Base-by-base conservation (phyloP, 345 rosid species). In the Eucalyptus polyanthemos region DNA sequence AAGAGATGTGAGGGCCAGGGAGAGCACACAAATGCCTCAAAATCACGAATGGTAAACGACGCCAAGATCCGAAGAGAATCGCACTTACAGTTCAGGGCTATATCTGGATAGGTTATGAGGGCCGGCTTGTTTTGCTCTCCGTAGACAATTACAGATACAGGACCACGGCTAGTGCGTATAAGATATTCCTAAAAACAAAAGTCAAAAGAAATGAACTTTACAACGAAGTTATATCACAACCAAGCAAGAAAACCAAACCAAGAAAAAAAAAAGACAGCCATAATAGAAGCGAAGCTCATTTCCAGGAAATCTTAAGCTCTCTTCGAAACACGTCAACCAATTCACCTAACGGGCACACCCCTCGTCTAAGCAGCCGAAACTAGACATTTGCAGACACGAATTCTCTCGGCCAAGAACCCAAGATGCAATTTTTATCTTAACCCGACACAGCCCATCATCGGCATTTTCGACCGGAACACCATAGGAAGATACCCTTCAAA, bases 71-170 rank as follows among this genome's bases (percentile, higher is more conserved):
- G 45, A 65, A 49, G 44, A 88, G 69, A 45, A 15, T n/a, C 8
- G 54, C 45, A 91, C 97, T 95, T 92, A 97, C 97, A 94, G 89
- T 96, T 94, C 87, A 97, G 92, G 86, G 96, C 99, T 91, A 97
- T 90, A 94, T 97, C 99, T 40, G 99, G 98, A 94, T 97, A 97
- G 87, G 99, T 97, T 80, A 97, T 93, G 88, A 97, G 87, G 45
- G 98, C 97, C 31, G 99, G 98, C 93, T 96, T 97, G 90, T 95
- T 97, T 92, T 92, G 95, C 86, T 97, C 97, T 87, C 98, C 99
- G 89, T 93, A 95, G 86, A 97, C 97, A 81, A 96, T 95, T 85
- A 97, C 99, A 87, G 97, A 95, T 88, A 97, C 96, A 88, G 95
- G 94, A 93, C 99, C 98, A 92, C 88, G 60, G 62, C 95, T 94